These are phyloP conservation scores for Aureobasidium zeae DNA, from an alignment of 2,329 filamentous ascomycete genomes.

Conservation along the genomic window DNA sequence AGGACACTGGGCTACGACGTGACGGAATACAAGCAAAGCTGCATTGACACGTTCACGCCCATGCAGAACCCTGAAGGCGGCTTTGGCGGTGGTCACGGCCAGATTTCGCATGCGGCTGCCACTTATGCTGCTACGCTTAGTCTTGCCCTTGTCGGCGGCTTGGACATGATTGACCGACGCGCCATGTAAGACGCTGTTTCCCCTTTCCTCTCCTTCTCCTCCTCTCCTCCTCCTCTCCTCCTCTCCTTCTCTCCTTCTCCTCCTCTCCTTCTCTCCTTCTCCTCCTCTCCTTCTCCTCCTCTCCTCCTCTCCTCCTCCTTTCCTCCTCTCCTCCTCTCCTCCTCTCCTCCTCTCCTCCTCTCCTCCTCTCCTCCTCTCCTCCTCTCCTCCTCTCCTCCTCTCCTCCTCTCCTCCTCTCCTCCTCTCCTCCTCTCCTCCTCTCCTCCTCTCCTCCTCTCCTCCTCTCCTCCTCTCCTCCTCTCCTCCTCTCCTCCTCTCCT, in stretches of 20 bases:
- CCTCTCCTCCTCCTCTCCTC: slow-evolving; percentile 8
- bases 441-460: not conserved
- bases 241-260: slow-evolving; percentile 3
- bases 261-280: not conserved
- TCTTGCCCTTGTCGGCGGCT: slow-evolving; percentile 67
- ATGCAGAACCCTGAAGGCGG: slow-evolving; percentile 79
- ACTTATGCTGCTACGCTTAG: slow-evolving; percentile 78
- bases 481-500: not conserved
- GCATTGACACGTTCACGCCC: slow-evolving; percentile 59
- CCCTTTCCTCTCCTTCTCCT: not conserved
- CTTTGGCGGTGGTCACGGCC: slow-evolving; percentile 89
- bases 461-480: not conserved
- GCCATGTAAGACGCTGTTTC: slow-evolving; percentile 54
- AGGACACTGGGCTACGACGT: slow-evolving; percentile 67
- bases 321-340: not conserved
- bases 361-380: not conserved
- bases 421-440: not conserved
- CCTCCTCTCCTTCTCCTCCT: slow-evolving; percentile 3
- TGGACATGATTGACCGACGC: slow-evolving; percentile 68
- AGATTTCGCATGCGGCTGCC: slow-evolving; percentile 77
- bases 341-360: not conserved
- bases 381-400: not conserved
- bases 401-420: not conserved
- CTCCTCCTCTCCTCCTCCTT: slow-evolving; percentile 4
- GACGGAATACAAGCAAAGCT: slow-evolving; percentile 54